Conservation (phyloP, 148 eudicot genomes). For the Arctostaphylos glauca region DNA sequence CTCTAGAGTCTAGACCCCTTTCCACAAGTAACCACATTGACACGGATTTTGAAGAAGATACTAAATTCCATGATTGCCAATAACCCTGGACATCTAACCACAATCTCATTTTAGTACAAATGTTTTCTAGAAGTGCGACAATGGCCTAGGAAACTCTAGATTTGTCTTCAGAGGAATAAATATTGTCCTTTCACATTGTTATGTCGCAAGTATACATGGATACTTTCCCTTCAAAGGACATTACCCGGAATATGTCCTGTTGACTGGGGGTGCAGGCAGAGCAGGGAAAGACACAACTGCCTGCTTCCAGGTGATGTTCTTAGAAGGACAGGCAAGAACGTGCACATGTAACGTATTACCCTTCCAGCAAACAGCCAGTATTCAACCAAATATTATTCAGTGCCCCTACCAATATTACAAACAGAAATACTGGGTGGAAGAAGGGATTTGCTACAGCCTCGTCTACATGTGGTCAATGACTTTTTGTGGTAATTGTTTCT, state of each 20-base stretch:
- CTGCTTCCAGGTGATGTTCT: not conserved
- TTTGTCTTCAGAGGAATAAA: not conserved
- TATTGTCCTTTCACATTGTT: not conserved
- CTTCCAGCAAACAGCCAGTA: not conserved
- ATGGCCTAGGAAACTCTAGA: not conserved
- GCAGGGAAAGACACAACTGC: not conserved
- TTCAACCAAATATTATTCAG: not conserved
- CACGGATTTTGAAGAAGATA: not conserved
- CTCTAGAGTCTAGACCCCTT: not conserved
- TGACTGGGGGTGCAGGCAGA: not conserved
- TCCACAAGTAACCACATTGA: not conserved
- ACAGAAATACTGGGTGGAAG: not conserved
- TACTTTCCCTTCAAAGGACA: not conserved
- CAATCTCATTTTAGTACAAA: not conserved
- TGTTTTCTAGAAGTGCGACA: not conserved
- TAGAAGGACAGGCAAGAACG: not conserved
- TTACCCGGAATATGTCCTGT: not conserved
- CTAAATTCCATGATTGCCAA: not conserved
- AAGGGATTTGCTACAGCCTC: slow-evolving; percentile 5
- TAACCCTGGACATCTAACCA: not conserved
- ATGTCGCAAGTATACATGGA: not conserved
- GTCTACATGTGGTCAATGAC: not conserved
- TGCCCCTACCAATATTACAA: not conserved
- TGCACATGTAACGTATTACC: not conserved
- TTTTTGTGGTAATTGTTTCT: not conserved